Evolutionary conservation across 1,139 yeast species (phyloP).

Genomic region (Pneumocystis wakefieldiae): DNA sequence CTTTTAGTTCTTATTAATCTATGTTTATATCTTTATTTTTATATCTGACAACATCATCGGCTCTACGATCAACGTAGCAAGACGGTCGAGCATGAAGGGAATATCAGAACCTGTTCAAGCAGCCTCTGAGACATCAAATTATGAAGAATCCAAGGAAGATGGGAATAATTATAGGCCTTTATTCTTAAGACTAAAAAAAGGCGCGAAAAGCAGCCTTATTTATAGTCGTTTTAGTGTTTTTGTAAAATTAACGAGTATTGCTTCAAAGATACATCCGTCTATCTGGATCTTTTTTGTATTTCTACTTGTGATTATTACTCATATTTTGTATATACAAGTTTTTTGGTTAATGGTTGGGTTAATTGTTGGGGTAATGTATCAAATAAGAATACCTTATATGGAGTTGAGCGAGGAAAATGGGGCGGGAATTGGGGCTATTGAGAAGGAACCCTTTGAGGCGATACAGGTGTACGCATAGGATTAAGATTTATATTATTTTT

Average conservation of each 20-base stretch:
- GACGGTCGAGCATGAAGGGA: no score
- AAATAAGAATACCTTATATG: not conserved
- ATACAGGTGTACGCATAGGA: not conserved
- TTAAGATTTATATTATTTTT: not conserved
- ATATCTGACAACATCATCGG: no score
- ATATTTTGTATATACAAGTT: not conserved
- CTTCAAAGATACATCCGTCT: not conserved
- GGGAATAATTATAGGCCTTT: not conserved
- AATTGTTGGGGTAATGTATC: not conserved
- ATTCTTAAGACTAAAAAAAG: not conserved
- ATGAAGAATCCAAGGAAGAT: not conserved
- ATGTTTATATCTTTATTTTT: no score
- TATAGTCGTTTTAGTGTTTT: not conserved
- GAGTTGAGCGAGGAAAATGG: not conserved
- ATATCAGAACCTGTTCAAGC: not conserved
- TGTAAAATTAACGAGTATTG: not conserved
- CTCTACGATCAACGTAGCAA: no score
- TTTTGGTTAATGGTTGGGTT: not conserved
- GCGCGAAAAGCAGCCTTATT: not conserved
- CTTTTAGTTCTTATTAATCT: no score
- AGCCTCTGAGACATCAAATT: not conserved
- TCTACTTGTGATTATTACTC: not conserved
- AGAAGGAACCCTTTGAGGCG: not conserved
- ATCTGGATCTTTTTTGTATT: not conserved
- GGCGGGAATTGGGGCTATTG: not conserved